Evolutionary conservation across 2,329 filamentous ascomycete species (phyloP), one percentile per base, ranked within the genome.

Genomic region (Sodiomyces alkalinus): DNA sequence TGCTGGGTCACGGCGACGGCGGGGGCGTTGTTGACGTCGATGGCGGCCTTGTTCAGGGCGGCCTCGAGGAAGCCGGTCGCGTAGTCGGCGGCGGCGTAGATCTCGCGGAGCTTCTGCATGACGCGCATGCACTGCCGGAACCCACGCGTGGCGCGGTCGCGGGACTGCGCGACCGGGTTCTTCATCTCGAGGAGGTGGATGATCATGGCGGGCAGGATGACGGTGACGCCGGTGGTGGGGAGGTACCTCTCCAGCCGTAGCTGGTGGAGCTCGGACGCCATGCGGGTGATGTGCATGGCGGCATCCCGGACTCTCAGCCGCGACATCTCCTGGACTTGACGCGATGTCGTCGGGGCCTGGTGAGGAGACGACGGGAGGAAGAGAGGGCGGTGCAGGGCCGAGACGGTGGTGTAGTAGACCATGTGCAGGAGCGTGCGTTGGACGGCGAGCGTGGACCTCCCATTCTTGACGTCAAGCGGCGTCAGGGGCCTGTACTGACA

Each of bases 1-100:
- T 45, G 44, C 38, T 51, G 48, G 41, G 53, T 47, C 44, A 54
- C 48, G 16, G 42, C 43, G 22, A 47, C 41, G n/a, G 45, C 44
- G 26, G 45, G 51, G 25, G 52, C 48, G 12, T 11, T 17, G 8
- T 14, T 13, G 21, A 83, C 60, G 31, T 80, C 74, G 36, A 90
- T 85, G 32, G 80, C 74, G 7, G 82, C 82, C 56, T 92, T 92
- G 36, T 80, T 75, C 37, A 93, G 79, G 1, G 85, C 83, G 2
- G 85, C 83, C 47, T 92, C 82, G n/a, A 94, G 64, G 58, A 94
- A 94, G 3, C 81, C 81, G 1, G 81, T 87, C n/a, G 83, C 85
- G 43, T 90, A 93, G 51, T 94, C 86, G n/a, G 87, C 87, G 0
- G 86, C 85, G 1, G 85, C 76, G 45, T 96, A 94, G 17, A 85